A percentile compares a stretch with the other conserved stretches of the same genome.
phyloP scores from a whole-genome alignment of 257 asterid species.

The Lycium barbarum region DNA sequence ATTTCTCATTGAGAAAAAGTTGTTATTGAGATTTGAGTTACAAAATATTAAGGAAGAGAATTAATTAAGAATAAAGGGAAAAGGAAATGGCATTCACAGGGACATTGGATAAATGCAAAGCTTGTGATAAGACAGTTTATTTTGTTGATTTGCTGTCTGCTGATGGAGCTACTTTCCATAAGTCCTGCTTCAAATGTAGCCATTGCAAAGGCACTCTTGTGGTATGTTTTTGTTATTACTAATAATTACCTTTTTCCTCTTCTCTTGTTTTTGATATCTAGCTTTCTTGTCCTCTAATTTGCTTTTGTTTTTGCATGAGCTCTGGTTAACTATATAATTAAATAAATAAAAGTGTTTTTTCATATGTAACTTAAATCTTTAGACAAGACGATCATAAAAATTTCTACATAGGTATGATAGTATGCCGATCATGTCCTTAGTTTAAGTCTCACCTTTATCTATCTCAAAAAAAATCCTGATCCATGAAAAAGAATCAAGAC shows the following conservation, averaged over 20 bases:
- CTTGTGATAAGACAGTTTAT: constrained; percentile 59
- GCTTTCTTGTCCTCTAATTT: background rate
- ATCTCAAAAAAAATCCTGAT: no score
- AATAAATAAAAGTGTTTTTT: background rate
- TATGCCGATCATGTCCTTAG: background rate
- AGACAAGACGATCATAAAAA: background rate
- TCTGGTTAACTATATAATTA: background rate
- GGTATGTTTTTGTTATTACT: constrained; percentile 32
- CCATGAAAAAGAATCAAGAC: no score
- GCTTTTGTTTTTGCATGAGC: background rate
- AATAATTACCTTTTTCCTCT: background rate
- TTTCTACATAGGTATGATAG: background rate
- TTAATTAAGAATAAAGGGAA: background rate
- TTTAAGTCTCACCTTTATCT: background rate
- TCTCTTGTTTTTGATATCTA: no score
- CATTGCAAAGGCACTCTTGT: constrained; percentile 63
- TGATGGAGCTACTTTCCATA: constrained; percentile 54
- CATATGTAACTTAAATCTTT: no score
- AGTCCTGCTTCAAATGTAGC: constrained; percentile 56
- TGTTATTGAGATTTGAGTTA: background rate
- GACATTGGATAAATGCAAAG: constrained; percentile 60
- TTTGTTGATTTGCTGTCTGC: constrained; percentile 54
- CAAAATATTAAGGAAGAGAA: background rate
- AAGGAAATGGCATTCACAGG: constrained; percentile 53
- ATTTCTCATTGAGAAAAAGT: background rate